A percentile compares a stretch with the other conserved stretches of the same genome.
Conservation (phyloP, 2,329 filamentous ascomycete species). For the Neonectria faginata region DNA sequence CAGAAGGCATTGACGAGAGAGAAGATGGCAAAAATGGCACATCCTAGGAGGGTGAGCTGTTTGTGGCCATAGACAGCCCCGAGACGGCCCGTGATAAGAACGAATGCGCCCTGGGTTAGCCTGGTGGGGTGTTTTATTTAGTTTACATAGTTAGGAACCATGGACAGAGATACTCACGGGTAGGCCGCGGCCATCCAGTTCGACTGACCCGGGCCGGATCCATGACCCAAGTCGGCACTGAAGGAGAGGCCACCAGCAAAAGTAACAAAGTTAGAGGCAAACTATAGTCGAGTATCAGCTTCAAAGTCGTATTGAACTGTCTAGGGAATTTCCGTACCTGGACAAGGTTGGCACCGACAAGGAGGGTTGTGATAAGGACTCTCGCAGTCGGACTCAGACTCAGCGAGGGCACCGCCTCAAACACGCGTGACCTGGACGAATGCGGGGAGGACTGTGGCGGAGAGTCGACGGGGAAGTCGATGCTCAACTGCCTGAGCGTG, state of each 20-base stretch:
- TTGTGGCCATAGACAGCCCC: constrained; percentile 66
- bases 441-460: background rate
- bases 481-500: background rate
- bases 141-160: no score
- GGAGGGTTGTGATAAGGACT: constrained; percentile 12
- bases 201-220: constrained; percentile 47
- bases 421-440: constrained; percentile 1
- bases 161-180: constrained; percentile 42
- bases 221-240: constrained; percentile 22
- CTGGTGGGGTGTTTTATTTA: constrained; percentile 39
- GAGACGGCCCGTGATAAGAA: constrained; percentile 63
- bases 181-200: constrained; percentile 57
- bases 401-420: constrained; percentile 8
- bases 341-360: constrained; percentile 22
- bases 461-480: background rate
- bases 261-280: constrained; percentile 23
- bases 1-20: constrained; percentile 59
- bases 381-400: constrained; percentile 8
- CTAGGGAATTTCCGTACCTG: background rate
- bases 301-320: background rate
- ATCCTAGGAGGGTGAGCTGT: constrained; percentile 58
- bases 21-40: constrained; percentile 56
- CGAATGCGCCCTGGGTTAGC: constrained; percentile 64
- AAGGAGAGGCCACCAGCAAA: constrained; percentile 16
- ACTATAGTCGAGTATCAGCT: constrained; percentile 1